phyloP scores from a whole-genome alignment of 257 asterid genomes.

The Fraxinus pennsylvanica region DNA sequence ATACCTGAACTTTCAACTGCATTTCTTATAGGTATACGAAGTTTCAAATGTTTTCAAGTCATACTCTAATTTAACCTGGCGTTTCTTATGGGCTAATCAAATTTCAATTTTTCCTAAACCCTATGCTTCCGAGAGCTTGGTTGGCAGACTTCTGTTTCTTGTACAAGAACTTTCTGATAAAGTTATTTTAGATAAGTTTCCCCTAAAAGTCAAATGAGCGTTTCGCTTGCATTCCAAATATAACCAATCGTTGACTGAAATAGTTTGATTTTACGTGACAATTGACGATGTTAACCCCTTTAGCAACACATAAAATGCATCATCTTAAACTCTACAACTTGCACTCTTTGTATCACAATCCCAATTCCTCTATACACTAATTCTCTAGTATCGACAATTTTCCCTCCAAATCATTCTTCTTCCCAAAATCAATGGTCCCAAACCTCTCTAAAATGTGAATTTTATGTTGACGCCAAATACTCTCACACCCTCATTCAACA shows the following conservation, averaged over 20 bases:
- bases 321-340: neutral
- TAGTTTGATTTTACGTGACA: too few relatives aligned
- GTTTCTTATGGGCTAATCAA: too few relatives aligned
- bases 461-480: neutral
- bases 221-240: neutral
- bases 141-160: too few relatives aligned
- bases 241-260: neutral
- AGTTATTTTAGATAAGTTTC: too few relatives aligned
- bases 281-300: neutral
- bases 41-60: neutral
- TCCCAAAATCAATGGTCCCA: neutral
- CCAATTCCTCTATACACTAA: neutral
- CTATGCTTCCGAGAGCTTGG: too few relatives aligned
- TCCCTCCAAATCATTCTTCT: neutral
- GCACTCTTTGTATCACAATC: neutral
- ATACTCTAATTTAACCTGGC: neutral
- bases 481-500: neutral
- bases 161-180: too few relatives aligned
- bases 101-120: too few relatives aligned
- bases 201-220: too few relatives aligned
- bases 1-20: neutral
- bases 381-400: too few relatives aligned
- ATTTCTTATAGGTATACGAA: neutral
- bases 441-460: too few relatives aligned
- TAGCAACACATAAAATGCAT: neutral